Evolutionary conservation across 1,284 basidiomycete genomes (phyloP), one percentile per base, ranked within the genome.

Genomic region (Cystobasidium slooffiae): DNA sequence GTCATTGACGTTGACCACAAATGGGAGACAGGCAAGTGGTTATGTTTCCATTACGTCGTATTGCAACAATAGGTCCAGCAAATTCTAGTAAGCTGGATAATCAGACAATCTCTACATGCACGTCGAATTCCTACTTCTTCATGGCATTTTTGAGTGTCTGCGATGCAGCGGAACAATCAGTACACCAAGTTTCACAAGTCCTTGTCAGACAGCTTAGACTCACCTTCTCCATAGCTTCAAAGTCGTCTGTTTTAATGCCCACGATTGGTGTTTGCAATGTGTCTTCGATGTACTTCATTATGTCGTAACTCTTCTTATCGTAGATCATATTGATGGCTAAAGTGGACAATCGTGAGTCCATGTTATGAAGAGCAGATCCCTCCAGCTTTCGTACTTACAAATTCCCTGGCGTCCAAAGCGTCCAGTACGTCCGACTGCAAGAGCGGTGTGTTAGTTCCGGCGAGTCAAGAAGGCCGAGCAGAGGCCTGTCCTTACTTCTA

Each of bases 371-470:
- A 56, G 43, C 24, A 20, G 37, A 44, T 4, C 39, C 22, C 16
- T 10, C n/a, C 20, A 56, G 53, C 53, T 31, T 31, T 22, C 8
- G 16, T 18, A 63, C 70, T 24, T 46, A 73, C 70, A 93, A 74
- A 96, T 91, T 8, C 95, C 94, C 82, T 93, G 94, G 70, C 95
- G 89, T 68, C 94, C 94, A 82, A 97, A 97, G 61, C 94, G 90
- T 76, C 95, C 94, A 62, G 94, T 97, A 70, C 94, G 91, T 69
- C 94, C 93, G 20, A 73, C 70, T 94, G 58, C 14, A 10, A 61
- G 52, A 37, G 44, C 31, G 41, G 72, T 41, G 66, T 39, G 16
- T 43, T 37, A 10, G 18, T 14, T 56, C 7, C 16, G 12, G 16
- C 68, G 6, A 43, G 6, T 16, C 1, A 31, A 10, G 16, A n/a